These are phyloP conservation scores for Didymella glomerata DNA, from an alignment of 2,329 filamentous ascomycete species.

Conservation along the genomic window DNA sequence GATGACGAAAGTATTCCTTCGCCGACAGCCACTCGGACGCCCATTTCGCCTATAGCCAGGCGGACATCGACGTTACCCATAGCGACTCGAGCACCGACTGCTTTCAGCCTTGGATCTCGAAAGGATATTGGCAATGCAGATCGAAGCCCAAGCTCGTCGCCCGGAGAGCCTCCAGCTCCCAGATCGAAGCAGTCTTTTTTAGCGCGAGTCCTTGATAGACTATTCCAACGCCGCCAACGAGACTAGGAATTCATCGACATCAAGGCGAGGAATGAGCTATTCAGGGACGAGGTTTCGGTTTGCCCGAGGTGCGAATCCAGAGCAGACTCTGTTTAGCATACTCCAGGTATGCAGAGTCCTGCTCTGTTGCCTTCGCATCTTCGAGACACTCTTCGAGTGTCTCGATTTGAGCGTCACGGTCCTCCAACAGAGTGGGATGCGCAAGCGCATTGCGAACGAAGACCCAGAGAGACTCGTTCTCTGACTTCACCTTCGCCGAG, in stretches of 20 bases:
- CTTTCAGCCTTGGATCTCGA: conserved; percentile 12
- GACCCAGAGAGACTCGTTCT: conserved; percentile 47
- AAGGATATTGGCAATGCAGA: neutral
- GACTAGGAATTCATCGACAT: neutral
- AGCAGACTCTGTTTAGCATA: conserved; percentile 21
- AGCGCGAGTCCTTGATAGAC: conserved; percentile 1
- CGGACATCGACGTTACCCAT: neutral
- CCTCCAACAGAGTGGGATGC: conserved; percentile 24
- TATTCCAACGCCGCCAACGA: conserved; percentile 3
- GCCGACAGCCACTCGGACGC: neutral
- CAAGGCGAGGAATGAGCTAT: neutral
- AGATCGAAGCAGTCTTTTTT: conserved; percentile 7
- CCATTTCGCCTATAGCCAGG: neutral
- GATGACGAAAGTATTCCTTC: conserved; percentile 1
- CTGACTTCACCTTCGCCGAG: conserved; percentile 29
- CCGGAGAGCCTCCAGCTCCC: conserved; percentile 19
- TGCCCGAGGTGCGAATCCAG: conserved; percentile 28
- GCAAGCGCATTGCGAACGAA: conserved; percentile 42
- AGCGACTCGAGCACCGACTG: neutral
- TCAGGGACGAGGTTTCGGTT: conserved; percentile 3
- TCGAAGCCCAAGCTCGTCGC: neutral
- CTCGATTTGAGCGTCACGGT: conserved; percentile 16
- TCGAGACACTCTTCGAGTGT: conserved; percentile 20
- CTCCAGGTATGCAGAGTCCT: conserved; percentile 8
- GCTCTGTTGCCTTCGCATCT: conserved; percentile 9